Conservation (phyloP, 306 rosid species). For the Malus orientalis region DNA sequence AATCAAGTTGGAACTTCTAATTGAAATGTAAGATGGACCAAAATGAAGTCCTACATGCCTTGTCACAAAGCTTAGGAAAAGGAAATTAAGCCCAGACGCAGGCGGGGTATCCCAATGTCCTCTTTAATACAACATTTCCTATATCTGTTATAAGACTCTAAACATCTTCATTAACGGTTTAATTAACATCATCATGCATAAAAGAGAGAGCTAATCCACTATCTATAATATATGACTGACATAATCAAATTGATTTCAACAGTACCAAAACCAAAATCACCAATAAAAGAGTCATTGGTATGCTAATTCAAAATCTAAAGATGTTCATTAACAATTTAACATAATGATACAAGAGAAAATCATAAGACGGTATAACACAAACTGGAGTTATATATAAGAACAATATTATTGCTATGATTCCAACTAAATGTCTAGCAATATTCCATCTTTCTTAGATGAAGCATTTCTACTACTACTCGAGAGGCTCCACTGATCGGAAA, state of each 20-base stretch:
- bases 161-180: background rate
- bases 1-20: background rate
- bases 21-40: background rate
- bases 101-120: background rate
- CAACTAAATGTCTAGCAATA: slow-evolving; percentile 29
- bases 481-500: slow-evolving; percentile 73
- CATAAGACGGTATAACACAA: background rate
- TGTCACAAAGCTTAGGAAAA: background rate
- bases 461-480: slow-evolving; percentile 46
- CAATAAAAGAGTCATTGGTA: background rate
- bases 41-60: background rate
- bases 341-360: background rate
- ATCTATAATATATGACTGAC: background rate
- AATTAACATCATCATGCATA: background rate
- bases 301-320: background rate
- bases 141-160: too few relatives aligned
- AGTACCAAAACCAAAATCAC: too few relatives aligned
- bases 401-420: background rate
- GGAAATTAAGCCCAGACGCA: background rate
- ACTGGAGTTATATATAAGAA: background rate
- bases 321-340: background rate
- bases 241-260: background rate
- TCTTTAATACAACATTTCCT: background rate
- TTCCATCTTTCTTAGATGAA: slow-evolving; percentile 35
- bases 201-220: background rate